Conservation (phyloP, 2,329 filamentous ascomycete species). For the Cryphonectria carpinicola region DNA sequence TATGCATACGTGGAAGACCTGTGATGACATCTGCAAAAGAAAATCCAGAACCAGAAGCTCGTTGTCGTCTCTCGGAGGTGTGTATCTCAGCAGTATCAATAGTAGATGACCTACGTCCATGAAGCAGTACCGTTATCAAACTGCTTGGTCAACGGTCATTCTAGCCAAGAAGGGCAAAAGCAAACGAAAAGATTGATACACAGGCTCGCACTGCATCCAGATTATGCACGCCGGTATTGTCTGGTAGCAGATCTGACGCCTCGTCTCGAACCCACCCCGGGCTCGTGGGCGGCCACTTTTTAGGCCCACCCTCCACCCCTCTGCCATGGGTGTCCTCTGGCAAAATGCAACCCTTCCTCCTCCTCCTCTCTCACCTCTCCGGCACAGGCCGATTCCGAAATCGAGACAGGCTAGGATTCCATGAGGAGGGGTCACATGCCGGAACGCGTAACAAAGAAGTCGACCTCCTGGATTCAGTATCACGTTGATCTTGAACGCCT, state of each 20-base stretch:
- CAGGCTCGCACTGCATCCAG: conserved; percentile 7
- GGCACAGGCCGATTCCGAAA: background rate
- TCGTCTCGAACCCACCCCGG: background rate
- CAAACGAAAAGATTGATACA: conserved; percentile 21
- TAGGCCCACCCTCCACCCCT: background rate
- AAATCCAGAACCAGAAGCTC: background rate
- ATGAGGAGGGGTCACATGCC: conserved; percentile 4
- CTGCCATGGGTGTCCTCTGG: background rate
- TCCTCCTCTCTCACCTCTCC: background rate
- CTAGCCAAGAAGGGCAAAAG: conserved; percentile 23
- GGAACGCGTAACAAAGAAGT: conserved; percentile 16
- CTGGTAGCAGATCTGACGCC: conserved; percentile 15
- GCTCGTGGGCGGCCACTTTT: background rate
- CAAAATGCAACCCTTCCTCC: background rate
- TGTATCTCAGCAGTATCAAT: background rate
- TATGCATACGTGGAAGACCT: background rate
- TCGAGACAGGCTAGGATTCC: background rate
- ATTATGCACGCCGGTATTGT: conserved; percentile 15
- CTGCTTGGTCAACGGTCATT: background rate
- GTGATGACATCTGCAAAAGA: background rate
- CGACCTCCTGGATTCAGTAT: background rate
- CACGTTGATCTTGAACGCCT: conserved; percentile 26
- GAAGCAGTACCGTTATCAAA: background rate
- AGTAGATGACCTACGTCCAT: background rate
- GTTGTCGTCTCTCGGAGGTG: background rate